phyloP scores from a whole-genome alignment of 2,329 filamentous ascomycete genomes.

The Cladophialophora carrionii region DNA sequence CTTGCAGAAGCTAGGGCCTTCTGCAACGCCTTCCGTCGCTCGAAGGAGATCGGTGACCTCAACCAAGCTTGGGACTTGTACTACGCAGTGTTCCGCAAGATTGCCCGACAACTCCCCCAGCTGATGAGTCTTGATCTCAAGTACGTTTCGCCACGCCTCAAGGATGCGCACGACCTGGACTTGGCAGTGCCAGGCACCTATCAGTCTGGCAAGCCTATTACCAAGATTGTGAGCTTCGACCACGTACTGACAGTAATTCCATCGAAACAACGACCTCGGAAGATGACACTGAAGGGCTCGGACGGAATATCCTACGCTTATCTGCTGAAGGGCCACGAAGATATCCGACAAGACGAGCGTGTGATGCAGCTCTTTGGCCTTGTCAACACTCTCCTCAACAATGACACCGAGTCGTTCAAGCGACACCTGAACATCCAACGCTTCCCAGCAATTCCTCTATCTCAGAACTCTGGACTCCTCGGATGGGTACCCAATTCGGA shows the following conservation, averaged over 20 bases:
- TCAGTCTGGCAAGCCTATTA: constrained; percentile 74
- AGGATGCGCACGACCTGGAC: constrained; percentile 81
- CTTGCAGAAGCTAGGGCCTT: constrained; percentile 93
- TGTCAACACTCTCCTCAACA: constrained; percentile 90
- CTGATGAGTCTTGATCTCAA: constrained; percentile 90
- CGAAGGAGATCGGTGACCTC: constrained; percentile 88
- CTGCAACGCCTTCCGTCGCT: constrained; percentile 88
- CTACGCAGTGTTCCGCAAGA: constrained; percentile 96
- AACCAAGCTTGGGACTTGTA: constrained; percentile 99
- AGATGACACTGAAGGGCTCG: constrained; percentile 83
- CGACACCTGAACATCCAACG: constrained; percentile 94
- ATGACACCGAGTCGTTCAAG: constrained; percentile 96
- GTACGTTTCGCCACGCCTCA: constrained; percentile 93
- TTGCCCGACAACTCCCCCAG: constrained; percentile 88
- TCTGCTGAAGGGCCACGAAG: constrained; percentile 96
- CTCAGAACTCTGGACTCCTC: constrained; percentile 90
- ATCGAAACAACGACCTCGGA: constrained; percentile 93
- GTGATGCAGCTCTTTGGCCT: constrained; percentile 99
- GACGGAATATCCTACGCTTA: constrained; percentile 88
- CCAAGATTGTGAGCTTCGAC: constrained; percentile 87
- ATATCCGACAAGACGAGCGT: constrained; percentile 97
- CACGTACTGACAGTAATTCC: constrained; percentile 88
- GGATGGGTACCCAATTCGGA: constrained; percentile 98
- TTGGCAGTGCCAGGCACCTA: constrained; percentile 97
- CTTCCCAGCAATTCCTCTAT: constrained; percentile 95